Percentiles rank a stretch among this genome's conserved stretches.
These are phyloP conservation scores for Ceratobasidium sp. DNA, from an alignment of 1,284 basidiomycete species.

Conservation along the genomic window DNA sequence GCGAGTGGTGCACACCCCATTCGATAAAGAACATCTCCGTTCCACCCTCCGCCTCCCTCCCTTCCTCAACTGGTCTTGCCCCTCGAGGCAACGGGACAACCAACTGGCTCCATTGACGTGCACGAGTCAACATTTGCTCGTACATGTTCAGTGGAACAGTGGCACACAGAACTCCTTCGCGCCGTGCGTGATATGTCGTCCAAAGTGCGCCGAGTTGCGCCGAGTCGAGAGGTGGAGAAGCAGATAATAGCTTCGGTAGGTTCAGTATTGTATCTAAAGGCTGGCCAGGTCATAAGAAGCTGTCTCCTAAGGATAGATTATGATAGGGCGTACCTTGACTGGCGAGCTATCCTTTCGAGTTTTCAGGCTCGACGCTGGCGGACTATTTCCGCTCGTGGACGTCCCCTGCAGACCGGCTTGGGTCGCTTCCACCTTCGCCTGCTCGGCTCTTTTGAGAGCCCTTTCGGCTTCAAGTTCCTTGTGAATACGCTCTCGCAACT, in stretches of 20 bases:
- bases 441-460: constrained; percentile 50
- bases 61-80: constrained; percentile 54
- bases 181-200: constrained; percentile 92
- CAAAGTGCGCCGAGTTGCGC: constrained; percentile 84
- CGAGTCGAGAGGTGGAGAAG: constrained; percentile 71
- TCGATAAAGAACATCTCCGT: constrained; percentile 92
- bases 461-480: constrained; percentile 56
- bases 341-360: constrained; percentile 76
- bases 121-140: constrained; percentile 74
- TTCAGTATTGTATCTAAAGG: constrained; percentile 88
- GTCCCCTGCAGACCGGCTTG: constrained; percentile 54
- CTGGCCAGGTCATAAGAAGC: constrained; percentile 61
- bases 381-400: constrained; percentile 49
- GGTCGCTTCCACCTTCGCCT: constrained; percentile 51
- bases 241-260: constrained; percentile 75
- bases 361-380: constrained; percentile 50
- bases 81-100: constrained; percentile 81
- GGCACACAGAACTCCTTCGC: constrained; percentile 84
- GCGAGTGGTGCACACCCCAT: constrained; percentile 83
- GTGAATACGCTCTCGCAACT: constrained; percentile 54
- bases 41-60: constrained; percentile 61
- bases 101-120: constrained; percentile 79
- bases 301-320: background rate
- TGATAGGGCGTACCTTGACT: constrained; percentile 67
- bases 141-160: constrained; percentile 82